Conservation (phyloP, 768 basidiomycete species). For the Tricholoma bakamatsutake region DNA sequence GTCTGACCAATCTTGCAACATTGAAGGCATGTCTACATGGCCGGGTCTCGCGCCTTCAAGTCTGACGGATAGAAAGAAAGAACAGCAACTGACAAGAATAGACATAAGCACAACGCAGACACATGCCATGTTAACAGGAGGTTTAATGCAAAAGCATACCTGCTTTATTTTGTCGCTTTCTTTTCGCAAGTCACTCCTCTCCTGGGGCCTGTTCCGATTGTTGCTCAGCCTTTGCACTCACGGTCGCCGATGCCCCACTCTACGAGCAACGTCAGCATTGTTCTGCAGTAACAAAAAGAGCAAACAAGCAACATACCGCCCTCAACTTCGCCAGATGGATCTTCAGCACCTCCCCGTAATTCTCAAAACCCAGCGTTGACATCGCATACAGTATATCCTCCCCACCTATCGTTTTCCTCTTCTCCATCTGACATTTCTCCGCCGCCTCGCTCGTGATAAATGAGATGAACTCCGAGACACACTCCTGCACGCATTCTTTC, state of each 20-base stretch:
- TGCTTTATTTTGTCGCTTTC: neutral
- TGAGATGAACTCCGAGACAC: constrained; percentile 95
- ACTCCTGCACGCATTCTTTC: constrained; percentile 98
- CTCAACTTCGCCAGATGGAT: constrained; percentile 89
- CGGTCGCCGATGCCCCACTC: constrained; percentile 18
- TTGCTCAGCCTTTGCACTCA: constrained; percentile 18
- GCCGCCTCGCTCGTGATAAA: constrained; percentile 98
- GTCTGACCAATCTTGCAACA: neutral
- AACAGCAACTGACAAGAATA: neutral
- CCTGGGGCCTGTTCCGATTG: constrained; percentile 26
- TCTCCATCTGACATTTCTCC: constrained; percentile 90
- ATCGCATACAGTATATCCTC: constrained; percentile 98
- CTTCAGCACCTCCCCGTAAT: constrained; percentile 88
- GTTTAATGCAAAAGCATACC: neutral
- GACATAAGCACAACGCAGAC: neutral
- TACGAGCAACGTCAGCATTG: neutral
- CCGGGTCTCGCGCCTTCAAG: neutral
- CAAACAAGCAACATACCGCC: constrained; percentile 43
- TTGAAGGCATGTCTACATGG: neutral
- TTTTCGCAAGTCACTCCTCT: constrained; percentile 16
- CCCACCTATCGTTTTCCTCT: constrained; percentile 96
- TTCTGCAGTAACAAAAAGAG: neutral
- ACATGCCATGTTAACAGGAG: neutral
- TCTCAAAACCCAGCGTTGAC: constrained; percentile 87
- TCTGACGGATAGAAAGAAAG: neutral